A percentile compares a stretch with the other conserved stretches of the same genome.
These are phyloP conservation scores for Fusarium newnesense DNA, from an alignment of 2,329 filamentous ascomycete species.

Conservation along the genomic window DNA sequence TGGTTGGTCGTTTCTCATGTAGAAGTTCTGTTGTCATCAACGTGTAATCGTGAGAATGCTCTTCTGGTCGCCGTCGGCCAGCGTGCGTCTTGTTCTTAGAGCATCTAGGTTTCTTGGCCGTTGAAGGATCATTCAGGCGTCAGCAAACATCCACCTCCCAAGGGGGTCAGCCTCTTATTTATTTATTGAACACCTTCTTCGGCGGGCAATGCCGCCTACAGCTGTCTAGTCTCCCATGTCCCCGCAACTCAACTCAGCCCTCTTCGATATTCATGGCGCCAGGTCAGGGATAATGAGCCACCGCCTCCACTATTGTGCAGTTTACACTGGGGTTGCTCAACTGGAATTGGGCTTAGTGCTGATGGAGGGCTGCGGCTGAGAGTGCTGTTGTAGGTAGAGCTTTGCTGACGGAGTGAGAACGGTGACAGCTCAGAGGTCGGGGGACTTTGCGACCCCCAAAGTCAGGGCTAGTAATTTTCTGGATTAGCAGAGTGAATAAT, in stretches of 20 bases:
- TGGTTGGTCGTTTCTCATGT: slow-evolving; percentile 18
- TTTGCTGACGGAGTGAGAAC: slow-evolving; percentile 33
- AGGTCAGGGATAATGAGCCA: slow-evolving; percentile 40
- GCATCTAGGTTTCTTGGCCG: slow-evolving; percentile 11
- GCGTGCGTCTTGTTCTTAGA: slow-evolving; percentile 21
- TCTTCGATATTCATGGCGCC: slow-evolving; percentile 37
- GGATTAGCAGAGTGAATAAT: neutral
- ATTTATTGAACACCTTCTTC: slow-evolving; percentile 1
- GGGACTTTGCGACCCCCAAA: slow-evolving; percentile 20
- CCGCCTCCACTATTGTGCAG: slow-evolving; percentile 35
- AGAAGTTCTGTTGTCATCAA: slow-evolving; percentile 4
- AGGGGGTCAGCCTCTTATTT: slow-evolving; percentile 37
- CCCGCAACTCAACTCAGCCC: slow-evolving; percentile 42
- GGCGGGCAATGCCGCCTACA: slow-evolving; percentile 12
- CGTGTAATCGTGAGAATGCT: slow-evolving; percentile 6
- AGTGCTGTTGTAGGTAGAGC: slow-evolving; percentile 9
- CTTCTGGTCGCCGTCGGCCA: slow-evolving; percentile 15
- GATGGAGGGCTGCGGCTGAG: slow-evolving; percentile 44
- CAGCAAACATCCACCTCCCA: neutral
- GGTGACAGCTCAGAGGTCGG: slow-evolving; percentile 16
- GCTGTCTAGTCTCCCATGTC: slow-evolving; percentile 21
- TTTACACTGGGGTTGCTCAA: slow-evolving; percentile 26
- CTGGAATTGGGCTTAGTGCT: slow-evolving; percentile 43
- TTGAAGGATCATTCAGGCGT: slow-evolving; percentile 7
- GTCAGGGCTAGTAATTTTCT: slow-evolving; percentile 1